Evolutionary conservation across 2,329 filamentous ascomycete genomes (phyloP).

Genomic region (Hymenoscyphus infarciens): DNA sequence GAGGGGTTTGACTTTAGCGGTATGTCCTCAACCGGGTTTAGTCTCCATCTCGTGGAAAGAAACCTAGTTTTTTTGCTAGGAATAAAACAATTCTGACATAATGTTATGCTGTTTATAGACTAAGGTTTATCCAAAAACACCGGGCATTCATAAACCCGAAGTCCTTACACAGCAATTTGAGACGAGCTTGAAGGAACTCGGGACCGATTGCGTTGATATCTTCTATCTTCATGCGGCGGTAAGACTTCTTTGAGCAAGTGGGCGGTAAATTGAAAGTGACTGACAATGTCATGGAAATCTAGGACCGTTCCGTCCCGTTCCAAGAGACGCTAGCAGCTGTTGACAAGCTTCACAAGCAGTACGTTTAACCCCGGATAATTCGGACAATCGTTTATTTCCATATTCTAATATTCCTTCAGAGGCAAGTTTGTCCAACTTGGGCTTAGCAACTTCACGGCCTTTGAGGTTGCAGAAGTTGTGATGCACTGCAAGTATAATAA

Average conservation of each 20-base stretch:
- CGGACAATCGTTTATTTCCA: background rate
- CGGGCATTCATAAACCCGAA: conserved; percentile 59
- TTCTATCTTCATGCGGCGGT: conserved; percentile 70
- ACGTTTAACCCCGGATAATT: conserved; percentile 9
- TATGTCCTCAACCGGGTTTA: background rate
- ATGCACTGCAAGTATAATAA: conserved; percentile 73
- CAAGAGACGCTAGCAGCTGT: conserved; percentile 74
- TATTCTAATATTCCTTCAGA: conserved; percentile 33
- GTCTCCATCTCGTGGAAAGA: background rate
- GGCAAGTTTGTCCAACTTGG: conserved; percentile 82
- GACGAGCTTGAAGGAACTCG: conserved; percentile 66
- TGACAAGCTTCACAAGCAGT: conserved; percentile 72
- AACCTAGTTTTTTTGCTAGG: background rate
- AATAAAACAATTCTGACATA: background rate
- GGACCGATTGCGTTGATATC: conserved; percentile 71
- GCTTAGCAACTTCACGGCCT: conserved; percentile 80
- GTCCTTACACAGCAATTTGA: conserved; percentile 64
- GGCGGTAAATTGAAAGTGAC: background rate
- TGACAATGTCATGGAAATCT: background rate
- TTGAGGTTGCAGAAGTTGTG: conserved; percentile 82
- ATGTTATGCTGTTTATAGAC: conserved; percentile 42
- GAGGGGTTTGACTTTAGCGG: conserved; percentile 68
- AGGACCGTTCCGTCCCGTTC: conserved; percentile 66
- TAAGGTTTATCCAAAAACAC: conserved; percentile 64
- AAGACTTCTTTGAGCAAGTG: background rate